Base-by-base conservation (phyloP, 1,284 basidiomycete species). In the Moesziomyces globuligerus region DNA sequence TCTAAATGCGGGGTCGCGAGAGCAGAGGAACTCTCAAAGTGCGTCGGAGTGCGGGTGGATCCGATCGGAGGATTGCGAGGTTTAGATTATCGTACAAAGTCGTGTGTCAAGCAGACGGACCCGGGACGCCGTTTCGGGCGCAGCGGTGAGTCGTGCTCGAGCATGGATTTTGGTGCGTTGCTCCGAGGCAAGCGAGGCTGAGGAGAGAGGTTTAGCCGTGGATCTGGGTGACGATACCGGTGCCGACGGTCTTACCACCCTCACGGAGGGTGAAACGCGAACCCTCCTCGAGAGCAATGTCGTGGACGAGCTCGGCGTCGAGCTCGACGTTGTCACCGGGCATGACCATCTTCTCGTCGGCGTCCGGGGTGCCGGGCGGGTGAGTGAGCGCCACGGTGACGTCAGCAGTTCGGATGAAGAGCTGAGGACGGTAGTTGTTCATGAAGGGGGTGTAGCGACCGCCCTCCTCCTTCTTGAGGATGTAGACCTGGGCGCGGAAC, bases 261-360 rank as follows among this genome's bases (percentile, higher is more conserved):
- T 99, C 96, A 80, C 96, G 91, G 61, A 99, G 89, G 23, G 96
- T 98, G 86, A 99, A 98, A 86, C 94, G 90, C 75, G 91, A 91
- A 62, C 95, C 94, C 73, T 89, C 87, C 85, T 98, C 95, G 56
- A 93, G 88, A 39, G 94, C 94, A 70, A 97, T 89, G 83, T 97
- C 93, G 83, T 91, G 89, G 28, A 90, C 87, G 40, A 98, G 88
- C 44, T 89, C 87, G 78, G 91, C 93, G 57, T 92, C 86, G 86
- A 98, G 90, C 85, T 97, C 94, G 61, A 98, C 90, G 80, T 96
- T 96, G 86, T 98, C 96, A 78, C 96, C 95, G 50, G 95, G 95
- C 93, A 98, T 96, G 78, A 98, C 91, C 88, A 94, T 83, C 74
- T 84, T 84, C 76, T 85, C 84, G 53, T 83, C 78, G 32, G 80